Evolutionary conservation across 768 basidiomycete species (phyloP).

Genomic region (Daedaleopsis sinensis): DNA sequence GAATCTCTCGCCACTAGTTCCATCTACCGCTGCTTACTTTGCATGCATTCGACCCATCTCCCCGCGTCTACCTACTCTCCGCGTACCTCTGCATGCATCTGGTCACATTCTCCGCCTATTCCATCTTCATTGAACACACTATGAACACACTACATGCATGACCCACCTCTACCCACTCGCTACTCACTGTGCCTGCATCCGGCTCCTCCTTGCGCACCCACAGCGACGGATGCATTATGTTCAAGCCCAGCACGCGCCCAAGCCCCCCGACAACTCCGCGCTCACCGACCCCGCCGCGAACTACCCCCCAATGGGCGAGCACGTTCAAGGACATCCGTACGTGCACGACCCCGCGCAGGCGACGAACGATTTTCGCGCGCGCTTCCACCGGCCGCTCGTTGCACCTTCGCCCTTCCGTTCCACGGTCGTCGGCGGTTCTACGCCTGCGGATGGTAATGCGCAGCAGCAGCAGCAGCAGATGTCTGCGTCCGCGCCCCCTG

Average conservation of each 20-base stretch:
- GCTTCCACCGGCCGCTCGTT: constrained; percentile 63
- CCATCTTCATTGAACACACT: too few species aligned
- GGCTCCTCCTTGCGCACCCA: too few species aligned
- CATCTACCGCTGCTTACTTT: too few species aligned
- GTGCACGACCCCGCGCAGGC: constrained; percentile 37
- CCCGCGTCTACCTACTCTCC: neutral
- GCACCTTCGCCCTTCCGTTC: constrained; percentile 62
- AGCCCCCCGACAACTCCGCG: constrained; percentile 32
- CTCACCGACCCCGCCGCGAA: constrained; percentile 24
- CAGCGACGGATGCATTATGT: constrained; percentile 54
- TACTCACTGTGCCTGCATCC: too few species aligned
- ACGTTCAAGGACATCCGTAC: constrained; percentile 32
- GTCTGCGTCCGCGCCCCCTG: constrained; percentile 18
- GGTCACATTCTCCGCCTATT: too few species aligned
- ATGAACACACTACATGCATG: too few species aligned
- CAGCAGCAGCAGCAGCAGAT: constrained; percentile 6
- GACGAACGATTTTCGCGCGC: constrained; percentile 65
- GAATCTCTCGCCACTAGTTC: constrained; percentile 30
- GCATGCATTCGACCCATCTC: too few species aligned
- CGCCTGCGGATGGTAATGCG: constrained; percentile 17
- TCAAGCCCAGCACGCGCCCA: constrained; percentile 37
- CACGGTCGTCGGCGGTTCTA: constrained; percentile 21
- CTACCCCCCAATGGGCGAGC: constrained; percentile 24
- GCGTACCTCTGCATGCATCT: too few species aligned
- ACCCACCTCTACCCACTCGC: too few species aligned